Base-by-base conservation (phyloP, 2,329 filamentous ascomycete species). In the Exophiala sp. region DNA sequence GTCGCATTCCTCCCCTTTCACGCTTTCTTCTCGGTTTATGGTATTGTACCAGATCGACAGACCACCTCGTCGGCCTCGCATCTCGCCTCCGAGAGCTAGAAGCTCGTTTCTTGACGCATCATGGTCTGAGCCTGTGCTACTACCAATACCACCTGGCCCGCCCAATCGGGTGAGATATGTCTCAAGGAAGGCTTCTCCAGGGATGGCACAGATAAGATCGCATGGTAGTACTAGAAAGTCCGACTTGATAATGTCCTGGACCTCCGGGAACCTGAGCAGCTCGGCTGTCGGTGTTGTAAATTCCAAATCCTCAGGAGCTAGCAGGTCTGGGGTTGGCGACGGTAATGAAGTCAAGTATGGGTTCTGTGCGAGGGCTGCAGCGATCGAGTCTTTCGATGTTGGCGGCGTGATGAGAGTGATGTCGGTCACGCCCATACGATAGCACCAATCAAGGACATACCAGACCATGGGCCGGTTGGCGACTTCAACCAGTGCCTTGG, bases 191-290 rank as follows among this genome's bases (percentile, higher is more conserved):
- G 83, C 81, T 60, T 89, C 85, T 10, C 89, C 90, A 2, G 86
- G 83, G 13, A 97, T 73, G 63, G 95, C 90, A 65, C 89, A 96
- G 32, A 98, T 82, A 5, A 98, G 74, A 66, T 98, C 93, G 68
- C 93, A 98, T 0, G 93, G 91, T 2, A 98, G 74, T 2, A 97
- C 80, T 21, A 96, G 73, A 63, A 98, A 97, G 68, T 98, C 88
- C 10, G 82, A 81, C 46, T 80, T 88, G 60, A 98, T 81, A 6
- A 82, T 76, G n/a, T 76, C 74, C 63, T 85, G 83, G 38, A 97
- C 81, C 65, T 95, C 86, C 1, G 87, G 85, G 7, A 95, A 75
- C 8, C 90, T 81, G 45, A 98, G 79, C 16, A 97, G 82, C 62
- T 95, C 85, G 6, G 88, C 90, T 5, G 93, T 97, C 44, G 89